Base-by-base conservation (phyloP, 2,329 filamentous ascomycete species). In the Trichoderma brevicompactum region DNA sequence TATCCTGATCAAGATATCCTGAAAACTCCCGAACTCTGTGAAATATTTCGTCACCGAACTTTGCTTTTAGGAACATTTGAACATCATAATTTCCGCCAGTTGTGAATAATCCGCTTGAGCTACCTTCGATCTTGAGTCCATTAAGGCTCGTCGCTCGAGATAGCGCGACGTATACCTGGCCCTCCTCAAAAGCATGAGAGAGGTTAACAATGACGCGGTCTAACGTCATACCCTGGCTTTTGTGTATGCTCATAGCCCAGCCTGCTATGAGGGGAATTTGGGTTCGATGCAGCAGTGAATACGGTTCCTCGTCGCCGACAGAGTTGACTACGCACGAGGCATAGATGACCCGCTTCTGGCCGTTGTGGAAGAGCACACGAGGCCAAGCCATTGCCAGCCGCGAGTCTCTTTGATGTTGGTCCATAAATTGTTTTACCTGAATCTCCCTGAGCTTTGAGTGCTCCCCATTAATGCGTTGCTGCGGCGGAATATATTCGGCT, bases 171-270 rank as follows among this genome's bases (percentile, higher is more conserved):
- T 89, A 89, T 0, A 83, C 82, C 74, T 89, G 86, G 0, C 86
- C 85, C 38, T 81, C 77, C 65, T 85, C 84, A 69, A 88, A 89
- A 0, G 79, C 79, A 8, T 74, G 72, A 0, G 74, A 72, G 5
- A 89, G 72, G 70, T 89, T 75, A 1, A 89, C 84, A 2, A 82
- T 78, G 2, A 87, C 85, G 3, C 81, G 79, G 34, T 88, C 82
- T 2, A 90, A 76, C 2, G 86, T 88, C 79, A 89, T 84, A 5
- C 87, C 85, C 75, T 89, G 85, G 5, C 80, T 81, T 73, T 87
- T 89, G 72, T 90, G 87, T 2, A 88, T 83, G 0, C 82, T 89
- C 71, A 89, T 82, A 0, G 87, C 87, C 84, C 87, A 90, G 0
- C 83, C 87, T 0, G 86, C 78, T 2, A 81, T 75, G 0, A 90